These are phyloP conservation scores for Bjerkandera adusta DNA, from an alignment of 1,284 basidiomycete species.

Conservation along the genomic window DNA sequence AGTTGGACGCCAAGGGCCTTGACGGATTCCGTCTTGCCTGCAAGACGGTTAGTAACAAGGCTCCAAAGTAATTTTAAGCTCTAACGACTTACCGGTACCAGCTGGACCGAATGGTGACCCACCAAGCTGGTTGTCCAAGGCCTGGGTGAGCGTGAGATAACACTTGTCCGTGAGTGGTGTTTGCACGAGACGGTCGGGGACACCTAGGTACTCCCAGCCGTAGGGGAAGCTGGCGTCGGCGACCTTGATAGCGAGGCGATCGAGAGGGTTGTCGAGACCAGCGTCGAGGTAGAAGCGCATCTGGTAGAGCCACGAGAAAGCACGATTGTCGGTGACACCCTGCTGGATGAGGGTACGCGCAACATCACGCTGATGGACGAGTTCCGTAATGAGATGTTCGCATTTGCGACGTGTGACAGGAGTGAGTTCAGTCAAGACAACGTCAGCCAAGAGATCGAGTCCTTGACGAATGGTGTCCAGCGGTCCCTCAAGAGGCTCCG, in stretches of 20 bases:
- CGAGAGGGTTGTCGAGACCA: slow-evolving; percentile 68
- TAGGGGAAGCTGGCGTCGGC: slow-evolving; percentile 96
- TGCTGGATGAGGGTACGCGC: slow-evolving; percentile 78
- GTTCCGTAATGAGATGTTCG: slow-evolving; percentile 98
- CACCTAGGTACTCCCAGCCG: slow-evolving; percentile 98
- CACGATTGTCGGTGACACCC: slow-evolving; percentile 60
- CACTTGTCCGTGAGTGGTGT: slow-evolving; percentile 98
- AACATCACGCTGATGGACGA: slow-evolving; percentile 97
- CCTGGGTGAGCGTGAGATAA: slow-evolving; percentile 96
- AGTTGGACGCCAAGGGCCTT: slow-evolving; percentile 98
- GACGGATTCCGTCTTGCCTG: slow-evolving; percentile 98
- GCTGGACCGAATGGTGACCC: slow-evolving; percentile 98
- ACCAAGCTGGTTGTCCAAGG: slow-evolving; percentile 91
- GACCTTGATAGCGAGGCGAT: slow-evolving; percentile 79
- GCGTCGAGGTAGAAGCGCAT: slow-evolving; percentile 97
- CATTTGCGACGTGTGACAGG: slow-evolving; percentile 94
- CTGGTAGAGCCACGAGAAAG: slow-evolving; percentile 95
- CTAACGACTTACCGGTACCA: slow-evolving; percentile 72
- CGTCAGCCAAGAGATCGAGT: slow-evolving; percentile 92
- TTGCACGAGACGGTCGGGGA: slow-evolving; percentile 95
- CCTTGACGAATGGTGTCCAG: slow-evolving; percentile 81
- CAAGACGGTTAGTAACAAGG: background rate
- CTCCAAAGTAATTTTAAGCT: background rate
- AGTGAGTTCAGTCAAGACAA: slow-evolving; percentile 87
- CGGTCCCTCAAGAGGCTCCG: slow-evolving; percentile 57